Conservation (phyloP, 2,329 filamentous ascomycete species). For the Cladosporium colombiae region DNA sequence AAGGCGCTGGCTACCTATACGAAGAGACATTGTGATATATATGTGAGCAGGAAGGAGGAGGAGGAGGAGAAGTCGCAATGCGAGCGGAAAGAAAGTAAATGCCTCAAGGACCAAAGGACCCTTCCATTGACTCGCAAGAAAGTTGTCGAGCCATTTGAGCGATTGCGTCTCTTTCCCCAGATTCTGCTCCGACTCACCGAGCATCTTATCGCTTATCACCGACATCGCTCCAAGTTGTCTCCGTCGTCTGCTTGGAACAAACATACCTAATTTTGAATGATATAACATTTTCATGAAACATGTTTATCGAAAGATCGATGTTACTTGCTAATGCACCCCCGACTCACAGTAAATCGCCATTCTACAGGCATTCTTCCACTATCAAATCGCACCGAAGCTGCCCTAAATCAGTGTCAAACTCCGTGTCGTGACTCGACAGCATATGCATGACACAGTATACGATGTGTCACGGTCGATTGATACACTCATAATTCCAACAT, state of each 20-base stretch:
- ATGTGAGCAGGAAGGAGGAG: neutral
- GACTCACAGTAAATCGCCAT: neutral
- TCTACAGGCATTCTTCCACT: neutral
- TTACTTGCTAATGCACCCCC: neutral
- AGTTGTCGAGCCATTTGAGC: neutral
- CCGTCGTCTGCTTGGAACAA: neutral
- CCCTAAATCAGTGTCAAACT: neutral
- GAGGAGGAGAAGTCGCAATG: neutral
- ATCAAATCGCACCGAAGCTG: neutral
- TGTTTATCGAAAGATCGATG: neutral
- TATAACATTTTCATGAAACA: neutral
- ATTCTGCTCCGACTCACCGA: neutral
- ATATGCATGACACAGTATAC: neutral
- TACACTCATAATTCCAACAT: neutral
- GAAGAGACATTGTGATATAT: slow-evolving; percentile 27
- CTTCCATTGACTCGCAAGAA: neutral
- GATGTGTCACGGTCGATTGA: neutral
- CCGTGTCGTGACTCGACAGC: neutral
- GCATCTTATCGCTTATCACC: neutral
- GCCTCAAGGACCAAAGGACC: neutral
- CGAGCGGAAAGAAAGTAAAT: slow-evolving; percentile 6
- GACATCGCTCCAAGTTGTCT: neutral
- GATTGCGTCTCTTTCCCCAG: slow-evolving; percentile 8
- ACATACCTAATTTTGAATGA: neutral
- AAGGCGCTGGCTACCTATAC: slow-evolving; percentile 28